A percentile compares a stretch with the other conserved stretches of the same genome.
These are phyloP conservation scores for Talinum fruticosum DNA, from an alignment of 148 eudicot genomes.

Conservation along the genomic window DNA sequence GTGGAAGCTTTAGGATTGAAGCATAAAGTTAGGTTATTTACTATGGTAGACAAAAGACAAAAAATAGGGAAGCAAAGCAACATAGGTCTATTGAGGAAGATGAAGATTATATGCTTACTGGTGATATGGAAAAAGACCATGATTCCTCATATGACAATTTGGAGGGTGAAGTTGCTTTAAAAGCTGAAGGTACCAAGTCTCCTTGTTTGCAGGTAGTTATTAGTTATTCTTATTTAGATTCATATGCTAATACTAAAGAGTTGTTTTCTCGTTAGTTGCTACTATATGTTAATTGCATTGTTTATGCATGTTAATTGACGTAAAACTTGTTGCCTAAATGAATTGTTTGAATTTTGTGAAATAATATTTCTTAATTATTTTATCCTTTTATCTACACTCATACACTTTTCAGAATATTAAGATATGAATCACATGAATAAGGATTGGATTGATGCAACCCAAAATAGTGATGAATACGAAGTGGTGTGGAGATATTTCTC, in stretches of 20 bases:
- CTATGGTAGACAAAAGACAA: not conserved
- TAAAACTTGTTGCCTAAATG: no score
- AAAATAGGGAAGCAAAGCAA: not conserved
- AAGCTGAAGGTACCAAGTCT: not conserved
- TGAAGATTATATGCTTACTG: not conserved
- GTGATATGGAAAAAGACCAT: not conserved
- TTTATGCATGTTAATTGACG: no score
- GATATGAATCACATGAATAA: not conserved
- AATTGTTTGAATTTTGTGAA: no score
- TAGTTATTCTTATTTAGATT: no score
- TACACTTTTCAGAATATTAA: not conserved
- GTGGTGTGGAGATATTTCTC: not conserved
- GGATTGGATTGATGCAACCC: constrained; percentile 17
- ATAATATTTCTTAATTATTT: no score
- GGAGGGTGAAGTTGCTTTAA: not conserved
- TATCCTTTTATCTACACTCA: not conserved
- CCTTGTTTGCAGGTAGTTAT: not conserved
- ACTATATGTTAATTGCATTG: no score
- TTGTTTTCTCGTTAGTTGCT: no score
- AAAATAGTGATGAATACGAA: not conserved
- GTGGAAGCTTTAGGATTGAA: not conserved
- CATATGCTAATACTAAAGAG: no score
- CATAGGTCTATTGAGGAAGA: not conserved
- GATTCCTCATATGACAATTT: not conserved
- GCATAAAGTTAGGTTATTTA: not conserved